Conservation (phyloP, 2,329 filamentous ascomycete species). For the Ophiostoma ips region DNA sequence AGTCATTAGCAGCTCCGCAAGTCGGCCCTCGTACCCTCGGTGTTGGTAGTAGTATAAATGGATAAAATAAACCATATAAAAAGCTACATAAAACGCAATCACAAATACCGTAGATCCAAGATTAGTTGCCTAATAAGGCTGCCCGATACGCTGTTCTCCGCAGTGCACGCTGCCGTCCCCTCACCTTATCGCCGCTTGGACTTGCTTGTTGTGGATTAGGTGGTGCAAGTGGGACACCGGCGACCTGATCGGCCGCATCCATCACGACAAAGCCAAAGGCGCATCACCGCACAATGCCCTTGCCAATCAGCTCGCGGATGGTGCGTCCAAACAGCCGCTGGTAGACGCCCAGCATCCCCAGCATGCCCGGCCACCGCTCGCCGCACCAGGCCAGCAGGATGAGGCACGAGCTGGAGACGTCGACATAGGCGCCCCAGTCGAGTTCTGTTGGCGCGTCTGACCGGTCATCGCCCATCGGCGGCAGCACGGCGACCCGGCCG, state of each 20-base stretch:
- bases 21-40: too few relatives aligned
- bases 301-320: slow-evolving; percentile 6
- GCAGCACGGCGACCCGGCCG: slow-evolving; percentile 15
- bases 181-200: slow-evolving; percentile 2
- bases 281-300: not conserved
- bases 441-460: not conserved
- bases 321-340: slow-evolving; percentile 8
- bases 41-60: too few relatives aligned
- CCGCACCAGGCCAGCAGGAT: slow-evolving; percentile 12
- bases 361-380: slow-evolving; percentile 12
- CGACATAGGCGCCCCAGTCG: slow-evolving; percentile 12
- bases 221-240: too few relatives aligned
- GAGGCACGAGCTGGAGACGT: slow-evolving; percentile 9
- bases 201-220: not conserved
- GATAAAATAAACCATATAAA: too few relatives aligned
- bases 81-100: too few relatives aligned
- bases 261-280: too few relatives aligned
- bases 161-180: not conserved
- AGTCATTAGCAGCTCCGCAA: too few relatives aligned
- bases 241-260: too few relatives aligned
- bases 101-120: too few relatives aligned
- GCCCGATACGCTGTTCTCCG: not conserved
- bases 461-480: slow-evolving; percentile 8
- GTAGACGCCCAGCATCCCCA: slow-evolving; percentile 10
- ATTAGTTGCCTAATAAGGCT: too few relatives aligned